Percentiles rank a stretch among this genome's conserved stretches.
Evolutionary conservation across 2,329 filamentous ascomycete genomes (phyloP).

Genomic region (Zymoseptoria brevis): DNA sequence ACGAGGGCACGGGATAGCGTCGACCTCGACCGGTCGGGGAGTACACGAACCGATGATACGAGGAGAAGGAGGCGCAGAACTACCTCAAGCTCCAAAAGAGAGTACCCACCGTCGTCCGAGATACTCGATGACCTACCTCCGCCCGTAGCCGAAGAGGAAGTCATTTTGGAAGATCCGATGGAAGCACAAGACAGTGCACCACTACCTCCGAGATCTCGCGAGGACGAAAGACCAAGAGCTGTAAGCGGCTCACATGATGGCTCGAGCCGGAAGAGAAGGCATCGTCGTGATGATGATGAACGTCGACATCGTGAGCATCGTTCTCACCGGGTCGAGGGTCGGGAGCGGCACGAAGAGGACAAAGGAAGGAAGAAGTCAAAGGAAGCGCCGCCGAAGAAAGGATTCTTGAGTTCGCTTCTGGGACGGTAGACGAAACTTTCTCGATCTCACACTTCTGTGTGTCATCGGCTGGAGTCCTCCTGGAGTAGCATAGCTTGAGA

Average conservation of each 20-base stretch:
- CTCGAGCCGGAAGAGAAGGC: conserved; percentile 8
- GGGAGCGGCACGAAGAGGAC: background rate
- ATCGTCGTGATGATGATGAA: conserved; percentile 8
- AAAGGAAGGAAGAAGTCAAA: background rate
- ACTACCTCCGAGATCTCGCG: background rate
- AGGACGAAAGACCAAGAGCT: background rate
- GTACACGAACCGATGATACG: background rate
- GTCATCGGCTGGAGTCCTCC: too few relatives aligned
- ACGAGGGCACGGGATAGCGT: background rate
- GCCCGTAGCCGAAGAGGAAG: conserved; percentile 1
- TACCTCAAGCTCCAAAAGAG: background rate
- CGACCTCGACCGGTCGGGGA: background rate
- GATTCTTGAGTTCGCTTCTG: conserved; percentile 1
- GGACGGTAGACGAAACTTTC: background rate
- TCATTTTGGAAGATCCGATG: background rate
- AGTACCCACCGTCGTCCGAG: background rate
- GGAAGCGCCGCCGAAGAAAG: background rate
- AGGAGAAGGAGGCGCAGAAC: background rate
- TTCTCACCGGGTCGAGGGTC: conserved; percentile 2
- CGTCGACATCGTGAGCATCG: conserved; percentile 1
- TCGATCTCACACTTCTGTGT: background rate
- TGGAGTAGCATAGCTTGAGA: background rate
- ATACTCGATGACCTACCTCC: conserved; percentile 2
- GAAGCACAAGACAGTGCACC: background rate
- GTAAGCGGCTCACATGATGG: conserved; percentile 4